Conservation (phyloP, 306 rosid species). For the Prunus dulcis region DNA sequence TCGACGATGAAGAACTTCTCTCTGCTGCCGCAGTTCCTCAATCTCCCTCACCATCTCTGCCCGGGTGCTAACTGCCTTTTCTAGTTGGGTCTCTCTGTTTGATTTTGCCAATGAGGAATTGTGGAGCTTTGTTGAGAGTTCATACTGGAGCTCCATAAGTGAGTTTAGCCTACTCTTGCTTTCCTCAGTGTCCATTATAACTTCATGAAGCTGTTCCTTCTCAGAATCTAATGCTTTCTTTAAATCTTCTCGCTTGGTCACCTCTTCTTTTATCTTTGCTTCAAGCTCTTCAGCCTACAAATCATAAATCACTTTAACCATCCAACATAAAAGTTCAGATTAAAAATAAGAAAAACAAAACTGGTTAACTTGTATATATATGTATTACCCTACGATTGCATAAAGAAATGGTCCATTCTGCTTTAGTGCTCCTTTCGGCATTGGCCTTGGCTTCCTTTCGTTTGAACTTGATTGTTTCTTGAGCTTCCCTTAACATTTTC, state of each 20-base stretch:
- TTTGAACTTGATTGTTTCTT: conserved; percentile 41
- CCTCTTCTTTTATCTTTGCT: conserved; percentile 48
- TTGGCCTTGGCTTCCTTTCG: conserved; percentile 50
- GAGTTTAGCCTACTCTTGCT: conserved; percentile 55
- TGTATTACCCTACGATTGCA: conserved; percentile 61
- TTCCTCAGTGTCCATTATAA: conserved; percentile 48
- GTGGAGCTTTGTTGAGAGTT: conserved; percentile 66
- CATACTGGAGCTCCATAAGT: conserved; percentile 48
- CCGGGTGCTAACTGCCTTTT: conserved; percentile 43
- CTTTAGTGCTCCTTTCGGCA: conserved; percentile 48
- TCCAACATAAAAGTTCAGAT: neutral
- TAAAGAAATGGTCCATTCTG: conserved; percentile 66
- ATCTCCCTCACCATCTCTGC: conserved; percentile 57
- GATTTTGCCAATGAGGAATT: conserved; percentile 38
- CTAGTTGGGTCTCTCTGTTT: conserved; percentile 44
- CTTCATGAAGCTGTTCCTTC: conserved; percentile 46
- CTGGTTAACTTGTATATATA: neutral
- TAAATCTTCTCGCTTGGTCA: conserved; percentile 37
- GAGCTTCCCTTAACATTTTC: conserved; percentile 52
- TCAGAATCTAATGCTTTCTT: conserved; percentile 36
- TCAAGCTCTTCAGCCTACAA: conserved; percentile 61
- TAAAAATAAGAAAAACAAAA: neutral
- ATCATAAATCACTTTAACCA: neutral
- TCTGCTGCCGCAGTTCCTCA: conserved; percentile 60
- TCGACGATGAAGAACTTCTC: conserved; percentile 66